phyloP scores from a whole-genome alignment of 441 rosid species.

The Erodium chrysanthum region DNA sequence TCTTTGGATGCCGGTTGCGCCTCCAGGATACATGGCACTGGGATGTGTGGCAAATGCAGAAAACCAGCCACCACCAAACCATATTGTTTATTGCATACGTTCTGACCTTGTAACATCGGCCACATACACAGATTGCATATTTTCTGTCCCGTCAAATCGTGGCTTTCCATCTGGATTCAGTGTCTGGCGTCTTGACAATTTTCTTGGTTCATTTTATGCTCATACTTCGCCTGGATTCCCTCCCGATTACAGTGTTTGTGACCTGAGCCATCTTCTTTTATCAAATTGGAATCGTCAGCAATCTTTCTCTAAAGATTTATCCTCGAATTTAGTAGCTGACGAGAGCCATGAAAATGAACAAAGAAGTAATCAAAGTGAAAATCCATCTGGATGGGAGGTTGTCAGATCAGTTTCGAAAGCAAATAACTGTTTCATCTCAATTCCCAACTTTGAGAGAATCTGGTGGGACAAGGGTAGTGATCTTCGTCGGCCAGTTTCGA shows the following conservation, averaged over 20 bases:
- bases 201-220: conserved; percentile 81
- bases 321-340: conserved; percentile 30
- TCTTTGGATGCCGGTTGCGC: conserved; percentile 96
- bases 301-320: conserved; percentile 33
- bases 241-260: conserved; percentile 41
- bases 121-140: conserved; percentile 79
- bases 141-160: conserved; percentile 37
- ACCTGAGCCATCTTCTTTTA: conserved; percentile 69
- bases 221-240: conserved; percentile 62
- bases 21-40: conserved; percentile 74
- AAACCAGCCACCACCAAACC: conserved; percentile 69
- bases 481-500: conserved; percentile 73
- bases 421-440: conserved; percentile 54
- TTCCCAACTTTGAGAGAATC: conserved; percentile 90
- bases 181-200: conserved; percentile 93
- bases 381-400: conserved; percentile 81
- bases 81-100: conserved; percentile 80
- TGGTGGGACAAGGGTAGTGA: conserved; percentile 99
- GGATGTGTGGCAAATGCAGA: conserved; percentile 91
- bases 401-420: conserved; percentile 68
- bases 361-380: conserved; percentile 38
- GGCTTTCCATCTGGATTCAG: conserved; percentile 65
- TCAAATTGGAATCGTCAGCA: conserved; percentile 58
- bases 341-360: conserved; percentile 30
- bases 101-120: conserved; percentile 93